These are phyloP conservation scores for Pyrus pyrifolia DNA, from an alignment of 306 rosid genomes.

Conservation along the genomic window DNA sequence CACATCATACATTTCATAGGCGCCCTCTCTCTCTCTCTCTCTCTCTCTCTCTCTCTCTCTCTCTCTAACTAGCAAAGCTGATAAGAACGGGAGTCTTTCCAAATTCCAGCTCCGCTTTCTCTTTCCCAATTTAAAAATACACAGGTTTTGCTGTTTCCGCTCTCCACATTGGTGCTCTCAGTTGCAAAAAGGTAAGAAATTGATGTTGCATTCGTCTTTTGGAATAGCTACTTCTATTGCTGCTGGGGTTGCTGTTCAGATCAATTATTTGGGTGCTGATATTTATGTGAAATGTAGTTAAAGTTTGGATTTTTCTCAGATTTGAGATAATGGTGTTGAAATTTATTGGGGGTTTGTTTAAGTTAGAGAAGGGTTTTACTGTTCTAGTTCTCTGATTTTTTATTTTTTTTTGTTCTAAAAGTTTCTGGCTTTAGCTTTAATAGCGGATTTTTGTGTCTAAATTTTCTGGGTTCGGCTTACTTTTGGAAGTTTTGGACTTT, in stretches of 20 bases:
- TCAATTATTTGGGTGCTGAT: not conserved
- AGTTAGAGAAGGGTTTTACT: not conserved
- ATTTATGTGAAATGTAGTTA: not conserved
- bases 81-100: not conserved
- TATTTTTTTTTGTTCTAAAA: not conserved
- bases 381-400: no score
- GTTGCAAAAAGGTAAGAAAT: conserved; percentile 29
- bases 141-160: conserved; percentile 8
- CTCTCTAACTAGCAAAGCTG: not conserved
- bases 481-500: not conserved
- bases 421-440: not conserved
- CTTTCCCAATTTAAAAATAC: not conserved
- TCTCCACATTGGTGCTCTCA: conserved; percentile 31
- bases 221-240: not conserved
- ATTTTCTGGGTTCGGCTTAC: not conserved
- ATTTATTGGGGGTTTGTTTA: not conserved
- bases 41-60: not conserved
- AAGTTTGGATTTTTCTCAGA: not conserved
- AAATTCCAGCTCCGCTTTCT: conserved; percentile 4
- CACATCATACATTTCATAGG: conserved; percentile 35
- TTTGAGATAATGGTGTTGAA: conserved; percentile 1
- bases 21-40: not conserved
- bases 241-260: not conserved
- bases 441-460: not conserved
- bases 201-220: not conserved